Percentiles rank a stretch among this genome's conserved stretches.
phyloP scores from a whole-genome alignment of 768 basidiomycete species.

The Tricholomella constricta region DNA sequence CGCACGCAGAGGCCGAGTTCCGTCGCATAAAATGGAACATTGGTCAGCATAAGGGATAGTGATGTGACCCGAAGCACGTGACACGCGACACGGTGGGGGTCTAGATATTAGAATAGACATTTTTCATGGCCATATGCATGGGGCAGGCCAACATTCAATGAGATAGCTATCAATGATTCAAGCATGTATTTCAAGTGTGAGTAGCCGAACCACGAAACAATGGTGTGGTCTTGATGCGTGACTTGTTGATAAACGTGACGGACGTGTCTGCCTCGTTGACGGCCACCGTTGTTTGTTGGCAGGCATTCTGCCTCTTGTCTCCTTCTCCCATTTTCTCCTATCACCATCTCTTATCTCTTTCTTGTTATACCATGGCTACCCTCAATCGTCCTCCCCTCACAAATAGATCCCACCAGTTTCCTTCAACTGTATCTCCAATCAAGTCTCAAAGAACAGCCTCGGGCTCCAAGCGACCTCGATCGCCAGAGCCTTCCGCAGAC shows the following conservation, averaged over 20 bases:
- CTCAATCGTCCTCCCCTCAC: constrained; percentile 51
- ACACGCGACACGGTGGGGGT: not conserved
- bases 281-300: not conserved
- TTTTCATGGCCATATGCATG: not conserved
- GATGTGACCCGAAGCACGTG: constrained; percentile 10
- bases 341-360: constrained; percentile 14
- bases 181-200: no score
- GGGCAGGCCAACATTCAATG: no score
- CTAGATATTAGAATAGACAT: not conserved
- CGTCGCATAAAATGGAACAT: no score
- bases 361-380: constrained; percentile 43
- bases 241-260: constrained; percentile 19
- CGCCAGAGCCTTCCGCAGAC: constrained; percentile 48
- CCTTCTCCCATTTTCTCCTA: not conserved
- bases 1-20: no score
- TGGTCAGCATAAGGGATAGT: constrained; percentile 15
- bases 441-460: constrained; percentile 33
- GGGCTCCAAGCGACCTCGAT: constrained; percentile 47
- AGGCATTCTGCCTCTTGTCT: not conserved
- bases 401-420: constrained; percentile 39
- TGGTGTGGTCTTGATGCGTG: constrained; percentile 8
- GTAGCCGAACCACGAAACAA: not conserved
- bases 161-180: no score
- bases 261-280: not conserved
- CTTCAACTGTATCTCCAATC: constrained; percentile 33